phyloP scores from a whole-genome alignment of 345 rosid genomes.

The Zanthoxylum bungeanum region DNA sequence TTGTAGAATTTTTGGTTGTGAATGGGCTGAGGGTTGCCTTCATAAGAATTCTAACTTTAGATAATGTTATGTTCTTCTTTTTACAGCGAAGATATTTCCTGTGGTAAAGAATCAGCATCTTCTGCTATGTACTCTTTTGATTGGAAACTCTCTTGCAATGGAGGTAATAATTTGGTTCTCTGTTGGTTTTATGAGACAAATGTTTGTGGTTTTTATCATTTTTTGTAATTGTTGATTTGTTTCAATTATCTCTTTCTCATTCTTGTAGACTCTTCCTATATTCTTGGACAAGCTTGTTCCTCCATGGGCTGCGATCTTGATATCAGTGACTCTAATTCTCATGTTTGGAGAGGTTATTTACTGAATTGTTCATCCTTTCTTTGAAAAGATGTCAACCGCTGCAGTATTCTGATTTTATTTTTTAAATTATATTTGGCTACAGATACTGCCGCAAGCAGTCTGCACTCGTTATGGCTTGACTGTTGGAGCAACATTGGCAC shows the following conservation, averaged over 20 bases:
- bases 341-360: slow-evolving; percentile 81
- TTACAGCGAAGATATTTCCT: slow-evolving; percentile 80
- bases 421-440: slow-evolving; percentile 13
- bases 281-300: slow-evolving; percentile 85
- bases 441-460: slow-evolving; percentile 93
- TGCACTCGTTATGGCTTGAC: slow-evolving; percentile 91
- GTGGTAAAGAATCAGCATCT: slow-evolving; percentile 97
- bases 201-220: background rate
- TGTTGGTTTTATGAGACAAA: background rate
- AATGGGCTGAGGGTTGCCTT: background rate
- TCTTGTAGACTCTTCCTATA: slow-evolving; percentile 69
- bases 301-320: slow-evolving; percentile 70
- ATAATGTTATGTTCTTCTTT: slow-evolving; percentile 6
- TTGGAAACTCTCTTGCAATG: slow-evolving; percentile 92
- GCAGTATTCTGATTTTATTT: too few relatives aligned
- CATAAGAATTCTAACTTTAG: background rate
- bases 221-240: background rate
- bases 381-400: background rate
- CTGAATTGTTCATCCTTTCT: background rate
- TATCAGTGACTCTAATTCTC: slow-evolving; percentile 81
- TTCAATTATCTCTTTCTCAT: slow-evolving; percentile 3
- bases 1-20: too few relatives aligned
- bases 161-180: slow-evolving; percentile 51
- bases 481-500: slow-evolving; percentile 86
- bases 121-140: slow-evolving; percentile 83